Evolutionary conservation across 2,329 filamentous ascomycete genomes (phyloP).

Genomic region (Sclerotiophoma versabilis): DNA sequence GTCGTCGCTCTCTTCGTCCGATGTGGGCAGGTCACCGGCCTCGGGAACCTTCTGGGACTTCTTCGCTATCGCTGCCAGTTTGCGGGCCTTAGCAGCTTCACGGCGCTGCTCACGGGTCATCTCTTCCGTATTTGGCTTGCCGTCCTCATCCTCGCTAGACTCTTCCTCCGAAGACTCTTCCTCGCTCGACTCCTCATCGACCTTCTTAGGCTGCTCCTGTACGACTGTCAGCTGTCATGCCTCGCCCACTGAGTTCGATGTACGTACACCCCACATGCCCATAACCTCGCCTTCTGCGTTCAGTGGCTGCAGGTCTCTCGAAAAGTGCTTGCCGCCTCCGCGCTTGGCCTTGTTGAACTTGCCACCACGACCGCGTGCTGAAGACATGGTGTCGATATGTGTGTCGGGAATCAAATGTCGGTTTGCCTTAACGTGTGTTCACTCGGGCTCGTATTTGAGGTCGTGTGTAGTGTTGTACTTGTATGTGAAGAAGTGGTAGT

Average conservation of each 20-base stretch:
- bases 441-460: conserved; percentile 1
- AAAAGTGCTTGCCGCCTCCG: conserved; percentile 96
- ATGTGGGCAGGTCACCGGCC: conserved; percentile 84
- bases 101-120: conserved; percentile 87
- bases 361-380: conserved; percentile 78
- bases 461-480: neutral
- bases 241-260: neutral
- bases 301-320: conserved; percentile 84
- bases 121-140: conserved; percentile 58
- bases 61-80: conserved; percentile 84
- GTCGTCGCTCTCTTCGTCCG: conserved; percentile 63
- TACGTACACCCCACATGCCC: conserved; percentile 81
- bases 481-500: conserved; percentile 13
- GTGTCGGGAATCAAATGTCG: conserved; percentile 10
- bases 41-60: conserved; percentile 75
- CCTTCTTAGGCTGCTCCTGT: conserved; percentile 54
- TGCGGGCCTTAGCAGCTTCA: conserved; percentile 86
- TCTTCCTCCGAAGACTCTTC: conserved; percentile 56
- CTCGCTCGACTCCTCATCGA: conserved; percentile 57
- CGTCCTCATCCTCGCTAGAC: conserved; percentile 51
- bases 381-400: conserved; percentile 55
- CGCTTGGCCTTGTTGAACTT: conserved; percentile 94
- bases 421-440: neutral
- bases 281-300: conserved; percentile 89
- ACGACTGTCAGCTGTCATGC: conserved; percentile 25